These are phyloP conservation scores for Globisporangium perplexum DNA, from an alignment of 352 stramenopile species.

Conservation along the genomic window DNA sequence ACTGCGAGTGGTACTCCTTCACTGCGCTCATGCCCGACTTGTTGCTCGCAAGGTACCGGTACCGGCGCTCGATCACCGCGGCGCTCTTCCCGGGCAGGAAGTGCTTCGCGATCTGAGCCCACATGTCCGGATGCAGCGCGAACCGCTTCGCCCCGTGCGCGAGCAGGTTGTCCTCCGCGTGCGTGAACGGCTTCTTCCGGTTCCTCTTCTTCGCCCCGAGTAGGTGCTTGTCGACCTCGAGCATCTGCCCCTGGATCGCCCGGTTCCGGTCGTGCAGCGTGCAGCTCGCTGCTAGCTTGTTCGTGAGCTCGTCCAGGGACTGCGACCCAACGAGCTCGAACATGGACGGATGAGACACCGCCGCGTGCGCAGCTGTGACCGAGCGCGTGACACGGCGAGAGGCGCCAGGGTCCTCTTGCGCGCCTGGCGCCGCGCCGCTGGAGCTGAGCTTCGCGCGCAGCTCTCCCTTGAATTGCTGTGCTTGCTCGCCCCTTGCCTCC, in stretches of 20 bases:
- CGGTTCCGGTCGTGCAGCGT: conserved; percentile 44
- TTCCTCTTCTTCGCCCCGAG: conserved; percentile 36
- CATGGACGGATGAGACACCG: conserved; percentile 79
- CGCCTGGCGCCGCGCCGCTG: conserved; percentile 3
- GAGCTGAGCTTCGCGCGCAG: conserved; percentile 61
- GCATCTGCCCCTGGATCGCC: conserved; percentile 49
- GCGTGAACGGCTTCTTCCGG: conserved; percentile 45
- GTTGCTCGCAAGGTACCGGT: conserved; percentile 61
- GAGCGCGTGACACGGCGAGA: conserved; percentile 68
- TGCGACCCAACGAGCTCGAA: conserved; percentile 78
- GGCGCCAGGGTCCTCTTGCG: conserved; percentile 11
- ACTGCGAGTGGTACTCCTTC: conserved; percentile 50
- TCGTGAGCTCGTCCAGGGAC: conserved; percentile 45
- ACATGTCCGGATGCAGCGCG: conserved; percentile 39
- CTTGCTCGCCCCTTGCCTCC: conserved; percentile 51
- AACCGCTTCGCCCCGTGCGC: conserved; percentile 65
- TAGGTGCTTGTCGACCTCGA: conserved; percentile 71
- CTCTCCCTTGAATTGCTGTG: conserved; percentile 54
- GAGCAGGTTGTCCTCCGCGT: conserved; percentile 58
- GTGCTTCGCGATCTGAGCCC: conserved; percentile 52
- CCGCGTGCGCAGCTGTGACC: conserved; percentile 69
- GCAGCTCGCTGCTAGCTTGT: conserved; percentile 34
- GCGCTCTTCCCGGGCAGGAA: conserved; percentile 58
- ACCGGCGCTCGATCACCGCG: conserved; percentile 48
- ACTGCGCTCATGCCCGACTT: conserved; percentile 54